These are phyloP conservation scores for Neurospora sp. DNA, from an alignment of 2,329 filamentous ascomycete genomes.

Conservation along the genomic window DNA sequence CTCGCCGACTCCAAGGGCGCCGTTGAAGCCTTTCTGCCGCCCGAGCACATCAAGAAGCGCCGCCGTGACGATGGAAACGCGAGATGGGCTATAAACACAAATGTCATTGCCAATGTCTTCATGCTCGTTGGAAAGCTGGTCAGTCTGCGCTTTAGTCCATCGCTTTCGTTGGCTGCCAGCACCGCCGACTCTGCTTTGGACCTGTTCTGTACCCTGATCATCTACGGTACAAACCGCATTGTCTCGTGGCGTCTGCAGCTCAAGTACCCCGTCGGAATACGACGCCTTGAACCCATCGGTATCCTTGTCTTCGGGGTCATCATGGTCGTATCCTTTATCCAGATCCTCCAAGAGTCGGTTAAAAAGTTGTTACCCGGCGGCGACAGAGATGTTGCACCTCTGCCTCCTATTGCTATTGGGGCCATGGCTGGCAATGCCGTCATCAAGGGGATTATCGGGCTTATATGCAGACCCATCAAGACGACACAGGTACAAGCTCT, in stretches of 20 bases:
- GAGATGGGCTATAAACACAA: slow-evolving; percentile 33
- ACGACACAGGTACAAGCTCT: slow-evolving; percentile 55
- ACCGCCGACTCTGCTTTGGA: slow-evolving; percentile 52
- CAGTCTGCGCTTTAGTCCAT: slow-evolving; percentile 22
- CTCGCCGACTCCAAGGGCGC: slow-evolving; percentile 37
- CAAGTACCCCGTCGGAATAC: slow-evolving; percentile 47
- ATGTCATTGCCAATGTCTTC: slow-evolving; percentile 14
- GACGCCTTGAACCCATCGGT: slow-evolving; percentile 49
- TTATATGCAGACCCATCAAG: slow-evolving; percentile 49
- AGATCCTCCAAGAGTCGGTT: slow-evolving; percentile 52
- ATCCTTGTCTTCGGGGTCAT: slow-evolving; percentile 54
- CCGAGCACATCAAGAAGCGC: slow-evolving; percentile 40
- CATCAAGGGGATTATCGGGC: slow-evolving; percentile 49
- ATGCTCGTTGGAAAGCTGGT: slow-evolving; percentile 12
- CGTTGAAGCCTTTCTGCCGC: slow-evolving; percentile 44
- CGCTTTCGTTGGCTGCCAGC: slow-evolving; percentile 51
- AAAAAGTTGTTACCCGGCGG: slow-evolving; percentile 41
- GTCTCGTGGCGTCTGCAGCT: slow-evolving; percentile 47
- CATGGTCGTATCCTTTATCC: slow-evolving; percentile 53
- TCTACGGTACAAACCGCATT: slow-evolving; percentile 49
- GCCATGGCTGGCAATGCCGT: slow-evolving; percentile 48
- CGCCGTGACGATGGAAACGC: slow-evolving; percentile 36
- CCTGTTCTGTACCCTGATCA: slow-evolving; percentile 48
- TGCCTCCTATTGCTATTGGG: slow-evolving; percentile 43
- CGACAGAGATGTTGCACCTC: slow-evolving; percentile 31